Evolutionary conservation across 2,329 filamentous ascomycete species (phyloP).

Genomic region (Penicillium vulpinum): DNA sequence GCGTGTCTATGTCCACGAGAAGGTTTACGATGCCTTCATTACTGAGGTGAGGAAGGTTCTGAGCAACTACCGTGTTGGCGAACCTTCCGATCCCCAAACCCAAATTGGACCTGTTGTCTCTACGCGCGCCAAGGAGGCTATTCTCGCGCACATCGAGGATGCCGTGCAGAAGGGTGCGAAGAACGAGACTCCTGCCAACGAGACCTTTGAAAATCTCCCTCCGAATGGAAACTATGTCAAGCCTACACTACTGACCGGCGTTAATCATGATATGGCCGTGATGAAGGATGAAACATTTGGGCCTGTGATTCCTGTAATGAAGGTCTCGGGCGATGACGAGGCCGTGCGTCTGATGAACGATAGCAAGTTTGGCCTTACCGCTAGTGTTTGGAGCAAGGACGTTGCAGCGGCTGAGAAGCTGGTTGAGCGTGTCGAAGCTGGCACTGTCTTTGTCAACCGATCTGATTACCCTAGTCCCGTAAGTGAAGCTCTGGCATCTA

Average conservation of each 20-base stretch:
- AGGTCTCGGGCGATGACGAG: conserved; percentile 77
- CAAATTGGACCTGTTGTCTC: conserved; percentile 89
- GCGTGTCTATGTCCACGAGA: conserved; percentile 84
- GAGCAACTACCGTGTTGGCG: conserved; percentile 79
- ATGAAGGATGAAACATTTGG: conserved; percentile 97
- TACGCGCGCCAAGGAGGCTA: conserved; percentile 71
- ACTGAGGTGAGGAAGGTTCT: conserved; percentile 77
- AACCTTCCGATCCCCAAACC: conserved; percentile 75
- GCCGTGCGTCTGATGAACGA: conserved; percentile 89
- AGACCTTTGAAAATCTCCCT: conserved; percentile 70
- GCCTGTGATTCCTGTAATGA: conserved; percentile 86
- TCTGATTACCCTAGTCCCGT: conserved; percentile 90
- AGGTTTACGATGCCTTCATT: conserved; percentile 80
- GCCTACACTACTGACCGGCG: conserved; percentile 76
- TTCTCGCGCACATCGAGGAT: conserved; percentile 77
- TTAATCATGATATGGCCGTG: conserved; percentile 78
- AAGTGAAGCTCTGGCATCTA: conserved; percentile 46
- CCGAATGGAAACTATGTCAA: conserved; percentile 83
- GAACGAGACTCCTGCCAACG: conserved; percentile 79
- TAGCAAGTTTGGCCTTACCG: conserved; percentile 88
- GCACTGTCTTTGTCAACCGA: conserved; percentile 94
- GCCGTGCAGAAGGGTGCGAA: conserved; percentile 80
- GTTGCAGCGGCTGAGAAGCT: conserved; percentile 71
- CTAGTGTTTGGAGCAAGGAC: conserved; percentile 97
- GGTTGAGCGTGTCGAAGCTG: conserved; percentile 79